Evolutionary conservation across 2,329 filamentous ascomycete genomes (phyloP).

Genomic region (Fusarium sp.): DNA sequence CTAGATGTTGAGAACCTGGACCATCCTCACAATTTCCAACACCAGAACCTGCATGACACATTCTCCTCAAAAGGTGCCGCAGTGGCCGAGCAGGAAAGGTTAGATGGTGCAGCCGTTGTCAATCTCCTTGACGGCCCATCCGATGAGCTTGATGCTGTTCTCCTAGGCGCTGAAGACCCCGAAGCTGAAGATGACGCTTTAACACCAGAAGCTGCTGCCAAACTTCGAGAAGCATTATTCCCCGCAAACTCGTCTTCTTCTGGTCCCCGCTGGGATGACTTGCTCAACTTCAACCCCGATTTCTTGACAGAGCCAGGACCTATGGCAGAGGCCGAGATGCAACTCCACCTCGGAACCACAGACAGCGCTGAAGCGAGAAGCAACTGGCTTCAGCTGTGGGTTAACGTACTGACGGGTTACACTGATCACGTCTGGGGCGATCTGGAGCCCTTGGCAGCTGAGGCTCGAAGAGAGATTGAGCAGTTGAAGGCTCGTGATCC

Average conservation of each 20-base stretch:
- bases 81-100: constrained; percentile 41
- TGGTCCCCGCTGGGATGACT: constrained; percentile 54
- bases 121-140: constrained; percentile 50
- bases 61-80: neutral
- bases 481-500: constrained; percentile 46
- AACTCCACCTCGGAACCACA: constrained; percentile 53
- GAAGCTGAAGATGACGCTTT: constrained; percentile 40
- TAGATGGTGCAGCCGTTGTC: constrained; percentile 56
- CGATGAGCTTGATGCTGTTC: constrained; percentile 28
- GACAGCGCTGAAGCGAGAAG: constrained; percentile 55
- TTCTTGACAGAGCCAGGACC: constrained; percentile 49
- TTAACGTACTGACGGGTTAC: constrained; percentile 66
- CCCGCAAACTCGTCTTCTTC: constrained; percentile 20
- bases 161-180: constrained; percentile 37
- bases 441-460: constrained; percentile 65
- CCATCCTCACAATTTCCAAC: neutral
- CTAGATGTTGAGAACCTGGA: constrained; percentile 15
- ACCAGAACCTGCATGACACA: neutral
- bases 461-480: constrained; percentile 68
- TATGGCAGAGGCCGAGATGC: constrained; percentile 30
- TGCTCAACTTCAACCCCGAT: constrained; percentile 64
- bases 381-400: constrained; percentile 67
- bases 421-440: constrained; percentile 78
- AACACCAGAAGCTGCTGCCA: constrained; percentile 46
- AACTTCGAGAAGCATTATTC: constrained; percentile 55